A percentile compares a stretch with the other conserved stretches of the same genome.
These are phyloP conservation scores for Suillus fuscotomentosus DNA, from an alignment of 768 basidiomycete genomes.

Conservation along the genomic window DNA sequence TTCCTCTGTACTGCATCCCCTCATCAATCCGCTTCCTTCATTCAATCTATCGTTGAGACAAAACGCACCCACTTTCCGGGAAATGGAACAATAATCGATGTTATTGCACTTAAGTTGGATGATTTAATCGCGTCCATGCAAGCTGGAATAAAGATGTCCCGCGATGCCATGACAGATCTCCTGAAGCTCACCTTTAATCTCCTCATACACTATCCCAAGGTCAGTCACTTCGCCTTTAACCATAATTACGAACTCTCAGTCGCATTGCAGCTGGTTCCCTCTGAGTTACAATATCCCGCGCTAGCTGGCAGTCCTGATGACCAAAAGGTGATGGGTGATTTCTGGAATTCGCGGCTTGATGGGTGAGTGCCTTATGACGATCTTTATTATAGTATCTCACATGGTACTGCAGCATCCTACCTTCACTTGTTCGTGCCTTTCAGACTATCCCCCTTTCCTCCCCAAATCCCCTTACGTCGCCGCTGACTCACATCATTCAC, in stretches of 20 bases:
- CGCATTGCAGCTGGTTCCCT: constrained; percentile 34
- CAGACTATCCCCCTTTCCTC: constrained; percentile 60
- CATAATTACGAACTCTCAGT: neutral
- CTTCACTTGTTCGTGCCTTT: constrained; percentile 70
- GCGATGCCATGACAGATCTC: constrained; percentile 78
- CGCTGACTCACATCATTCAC: constrained; percentile 82
- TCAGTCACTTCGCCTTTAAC: constrained; percentile 20
- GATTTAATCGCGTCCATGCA: constrained; percentile 48
- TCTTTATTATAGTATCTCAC: neutral
- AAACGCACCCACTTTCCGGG: constrained; percentile 46
- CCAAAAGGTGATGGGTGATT: constrained; percentile 64
- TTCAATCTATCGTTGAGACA: constrained; percentile 63
- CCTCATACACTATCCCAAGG: constrained; percentile 79
- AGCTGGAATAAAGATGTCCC: constrained; percentile 50
- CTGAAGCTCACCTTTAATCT: constrained; percentile 87
- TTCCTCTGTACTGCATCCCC: constrained; percentile 68
- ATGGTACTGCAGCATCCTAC: constrained; percentile 53
- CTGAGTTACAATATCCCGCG: constrained; percentile 37
- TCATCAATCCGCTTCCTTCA: constrained; percentile 41
- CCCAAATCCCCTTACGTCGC: constrained; percentile 63
- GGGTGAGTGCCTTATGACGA: constrained; percentile 42
- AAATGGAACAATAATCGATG: constrained; percentile 53
- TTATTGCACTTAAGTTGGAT: constrained; percentile 62
- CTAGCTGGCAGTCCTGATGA: constrained; percentile 17
- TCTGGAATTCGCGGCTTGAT: constrained; percentile 73